These are phyloP conservation scores for Avicennia marina DNA, from an alignment of 257 asterid genomes.

Conservation along the genomic window DNA sequence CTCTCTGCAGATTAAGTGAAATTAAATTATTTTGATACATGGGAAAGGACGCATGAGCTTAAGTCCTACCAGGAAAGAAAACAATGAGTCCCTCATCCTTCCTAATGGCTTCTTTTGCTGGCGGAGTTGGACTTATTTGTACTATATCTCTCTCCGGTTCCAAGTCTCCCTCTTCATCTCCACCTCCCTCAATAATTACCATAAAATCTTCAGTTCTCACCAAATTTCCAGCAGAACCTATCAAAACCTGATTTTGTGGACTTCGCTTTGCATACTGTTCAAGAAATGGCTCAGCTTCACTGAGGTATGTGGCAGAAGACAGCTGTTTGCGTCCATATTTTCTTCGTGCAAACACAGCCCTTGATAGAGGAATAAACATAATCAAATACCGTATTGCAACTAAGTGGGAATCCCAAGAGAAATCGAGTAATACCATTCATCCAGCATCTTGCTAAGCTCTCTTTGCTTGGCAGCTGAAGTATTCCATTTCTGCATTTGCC, in stretches of 20 bases:
- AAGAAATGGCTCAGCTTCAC: constrained; percentile 95
- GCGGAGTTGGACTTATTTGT: constrained; percentile 46
- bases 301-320: constrained; percentile 77
- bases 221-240: constrained; percentile 92
- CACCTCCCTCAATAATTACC: constrained; percentile 65
- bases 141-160: constrained; percentile 45
- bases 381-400: constrained; percentile 19
- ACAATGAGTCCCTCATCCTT: constrained; percentile 88
- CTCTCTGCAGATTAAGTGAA: no score
- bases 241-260: constrained; percentile 77
- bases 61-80: constrained; percentile 81
- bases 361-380: constrained; percentile 23
- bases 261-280: constrained; percentile 90
- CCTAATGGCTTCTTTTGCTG: constrained; percentile 52
- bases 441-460: constrained; percentile 87
- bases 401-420: constrained; percentile 15
- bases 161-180: constrained; percentile 95
- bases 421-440: constrained; percentile 74
- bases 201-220: constrained; percentile 82
- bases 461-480: constrained; percentile 83
- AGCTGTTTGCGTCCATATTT: constrained; percentile 69
- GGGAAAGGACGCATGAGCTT: no score
- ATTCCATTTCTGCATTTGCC: constrained; percentile 98
- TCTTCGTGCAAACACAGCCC: constrained; percentile 81
- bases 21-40: no score